Conservation (phyloP, 805 yeast species). For the Yarrowia yakushimensis region DNA sequence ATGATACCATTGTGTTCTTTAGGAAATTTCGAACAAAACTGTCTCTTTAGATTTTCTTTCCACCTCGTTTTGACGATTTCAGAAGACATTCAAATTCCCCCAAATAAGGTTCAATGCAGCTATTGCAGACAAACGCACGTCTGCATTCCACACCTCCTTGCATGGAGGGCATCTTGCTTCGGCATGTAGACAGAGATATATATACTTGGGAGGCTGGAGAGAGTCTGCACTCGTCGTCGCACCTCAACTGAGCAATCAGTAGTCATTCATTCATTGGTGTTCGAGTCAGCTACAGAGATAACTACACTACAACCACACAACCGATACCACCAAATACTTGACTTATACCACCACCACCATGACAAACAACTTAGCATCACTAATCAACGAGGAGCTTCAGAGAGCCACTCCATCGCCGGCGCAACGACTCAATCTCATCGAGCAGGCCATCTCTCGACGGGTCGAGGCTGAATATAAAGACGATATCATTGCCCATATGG, state of each 20-base stretch:
- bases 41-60: no score
- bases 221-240: not conserved
- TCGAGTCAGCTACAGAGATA: not conserved
- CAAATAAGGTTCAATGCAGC: no score
- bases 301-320: not conserved
- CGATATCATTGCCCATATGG: constrained; percentile 39
- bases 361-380: constrained; percentile 23
- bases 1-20: not conserved
- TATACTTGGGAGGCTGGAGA: not conserved
- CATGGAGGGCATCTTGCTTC: constrained; percentile 10
- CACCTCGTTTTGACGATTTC: no score
- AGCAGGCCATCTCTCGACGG: constrained; percentile 27
- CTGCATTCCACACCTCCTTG: constrained; percentile 24
- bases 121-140: not conserved
- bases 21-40: no score
- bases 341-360: not conserved
- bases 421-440: constrained; percentile 29
- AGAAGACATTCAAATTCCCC: no score
- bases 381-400: constrained; percentile 16
- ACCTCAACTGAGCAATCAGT: constrained; percentile 1
- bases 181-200: not conserved
- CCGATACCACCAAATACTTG: not conserved
- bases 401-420: constrained; percentile 5
- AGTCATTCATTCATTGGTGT: constrained; percentile 3
- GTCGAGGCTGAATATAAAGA: constrained; percentile 39